Percentiles rank a stretch among this genome's conserved stretches.
These are phyloP conservation scores for Amanita rubescens DNA, from an alignment of 768 basidiomycete genomes.

Conservation along the genomic window DNA sequence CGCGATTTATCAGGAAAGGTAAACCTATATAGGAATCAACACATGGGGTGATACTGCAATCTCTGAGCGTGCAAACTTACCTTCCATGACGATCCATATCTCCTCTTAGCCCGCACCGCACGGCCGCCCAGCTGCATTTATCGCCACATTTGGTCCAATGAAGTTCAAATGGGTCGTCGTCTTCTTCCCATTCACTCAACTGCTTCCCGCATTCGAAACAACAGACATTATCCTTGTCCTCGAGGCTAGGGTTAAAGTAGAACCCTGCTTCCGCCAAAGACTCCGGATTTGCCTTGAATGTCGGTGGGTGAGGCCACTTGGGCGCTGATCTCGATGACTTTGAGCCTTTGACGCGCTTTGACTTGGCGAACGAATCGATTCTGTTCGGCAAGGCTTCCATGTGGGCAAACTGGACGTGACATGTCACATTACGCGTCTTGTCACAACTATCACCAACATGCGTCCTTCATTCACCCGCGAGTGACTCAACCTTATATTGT, in stretches of 20 bases:
- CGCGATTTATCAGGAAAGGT: constrained; percentile 50
- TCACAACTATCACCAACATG: too few relatives aligned
- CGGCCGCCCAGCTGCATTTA: constrained; percentile 73
- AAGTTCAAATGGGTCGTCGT: constrained; percentile 82
- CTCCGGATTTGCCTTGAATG: constrained; percentile 62
- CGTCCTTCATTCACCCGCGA: too few relatives aligned
- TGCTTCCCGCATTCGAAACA: constrained; percentile 84
- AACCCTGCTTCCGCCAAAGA: constrained; percentile 87
- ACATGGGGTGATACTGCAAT: too few relatives aligned
- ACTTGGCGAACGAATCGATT: constrained; percentile 60
- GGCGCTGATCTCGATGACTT: constrained; percentile 29
- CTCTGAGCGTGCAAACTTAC: constrained; percentile 26
- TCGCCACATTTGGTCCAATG: constrained; percentile 65
- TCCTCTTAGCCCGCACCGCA: constrained; percentile 59
- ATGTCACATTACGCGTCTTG: constrained; percentile 27
- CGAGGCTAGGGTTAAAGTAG: constrained; percentile 65
- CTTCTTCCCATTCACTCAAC: constrained; percentile 76
- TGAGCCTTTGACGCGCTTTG: constrained; percentile 50
- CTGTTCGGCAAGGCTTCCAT: constrained; percentile 55
- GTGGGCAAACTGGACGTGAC: constrained; percentile 4
- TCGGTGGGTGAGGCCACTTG: constrained; percentile 75
- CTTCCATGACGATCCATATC: constrained; percentile 57
- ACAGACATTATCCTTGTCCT: constrained; percentile 65
- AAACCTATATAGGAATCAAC: constrained; percentile 36
- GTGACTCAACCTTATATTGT: too few relatives aligned